These are phyloP conservation scores for Metschnikowia aberdeeniae DNA, from an alignment of 805 yeast species.

Conservation along the genomic window DNA sequence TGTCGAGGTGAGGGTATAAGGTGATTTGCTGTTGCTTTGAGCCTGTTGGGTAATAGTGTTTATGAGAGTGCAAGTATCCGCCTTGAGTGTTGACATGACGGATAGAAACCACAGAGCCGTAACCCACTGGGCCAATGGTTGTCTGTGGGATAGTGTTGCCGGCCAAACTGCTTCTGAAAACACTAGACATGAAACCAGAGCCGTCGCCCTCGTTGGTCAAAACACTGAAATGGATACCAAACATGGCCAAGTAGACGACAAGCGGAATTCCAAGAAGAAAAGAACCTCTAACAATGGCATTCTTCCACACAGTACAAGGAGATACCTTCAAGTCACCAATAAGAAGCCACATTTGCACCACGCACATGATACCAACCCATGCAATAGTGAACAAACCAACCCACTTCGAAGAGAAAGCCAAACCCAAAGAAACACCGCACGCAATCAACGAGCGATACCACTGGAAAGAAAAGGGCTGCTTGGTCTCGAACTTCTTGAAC, in stretches of 20 bases:
- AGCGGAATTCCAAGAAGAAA: constrained; percentile 57
- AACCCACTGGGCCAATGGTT: constrained; percentile 66
- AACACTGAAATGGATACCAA: constrained; percentile 58
- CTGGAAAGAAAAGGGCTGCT: constrained; percentile 51
- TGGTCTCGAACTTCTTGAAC: constrained; percentile 61
- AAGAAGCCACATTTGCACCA: constrained; percentile 63
- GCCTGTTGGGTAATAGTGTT: constrained; percentile 66
- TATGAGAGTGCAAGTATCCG: constrained; percentile 82
- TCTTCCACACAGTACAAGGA: constrained; percentile 39
- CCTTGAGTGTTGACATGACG: constrained; percentile 71
- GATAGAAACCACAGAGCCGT: constrained; percentile 61
- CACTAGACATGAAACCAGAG: constrained; percentile 64
- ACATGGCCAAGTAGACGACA: constrained; percentile 51
- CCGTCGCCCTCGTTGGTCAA: constrained; percentile 67
- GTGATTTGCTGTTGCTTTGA: constrained; percentile 84
- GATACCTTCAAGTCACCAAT: constrained; percentile 65
- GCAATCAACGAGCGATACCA: constrained; percentile 61
- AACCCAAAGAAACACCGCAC: constrained; percentile 68
- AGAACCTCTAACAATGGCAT: constrained; percentile 48
- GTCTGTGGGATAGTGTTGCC: constrained; percentile 59
- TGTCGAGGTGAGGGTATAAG: constrained; percentile 72
- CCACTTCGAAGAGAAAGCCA: constrained; percentile 76
- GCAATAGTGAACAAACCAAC: constrained; percentile 78
- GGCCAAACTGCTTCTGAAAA: constrained; percentile 60
- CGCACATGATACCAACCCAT: constrained; percentile 66